phyloP scores from a whole-genome alignment of 2,329 filamentous ascomycete genomes.

The Diaporthe ampelina region DNA sequence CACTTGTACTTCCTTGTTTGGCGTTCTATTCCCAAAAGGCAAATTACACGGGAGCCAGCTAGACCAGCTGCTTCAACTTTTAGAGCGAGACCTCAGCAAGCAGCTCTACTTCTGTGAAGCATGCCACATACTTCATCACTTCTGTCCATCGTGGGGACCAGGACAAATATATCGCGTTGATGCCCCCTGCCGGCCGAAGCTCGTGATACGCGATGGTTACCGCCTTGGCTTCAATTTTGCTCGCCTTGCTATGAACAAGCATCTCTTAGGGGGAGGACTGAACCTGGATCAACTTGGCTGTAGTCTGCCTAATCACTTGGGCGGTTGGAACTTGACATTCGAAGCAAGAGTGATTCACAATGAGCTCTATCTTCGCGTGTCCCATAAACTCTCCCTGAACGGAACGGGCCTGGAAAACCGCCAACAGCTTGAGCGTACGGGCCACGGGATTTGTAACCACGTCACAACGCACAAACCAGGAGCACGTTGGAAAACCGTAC shows the following conservation, averaged over 20 bases:
- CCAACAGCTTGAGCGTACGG: background rate
- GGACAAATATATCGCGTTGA: background rate
- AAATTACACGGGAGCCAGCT: background rate
- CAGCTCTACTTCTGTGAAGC: background rate
- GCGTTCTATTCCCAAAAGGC: background rate
- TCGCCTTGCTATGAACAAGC: slow-evolving; percentile 10
- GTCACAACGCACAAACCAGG: background rate
- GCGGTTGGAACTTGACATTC: background rate
- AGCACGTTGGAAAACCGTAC: background rate
- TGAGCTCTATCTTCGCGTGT: slow-evolving; percentile 5
- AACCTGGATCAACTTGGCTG: background rate
- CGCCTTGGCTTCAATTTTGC: background rate
- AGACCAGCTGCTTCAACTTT: background rate
- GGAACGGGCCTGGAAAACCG: background rate
- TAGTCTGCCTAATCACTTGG: background rate
- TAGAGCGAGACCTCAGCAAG: background rate
- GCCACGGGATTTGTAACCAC: slow-evolving; percentile 8
- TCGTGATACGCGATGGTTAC: background rate
- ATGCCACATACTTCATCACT: background rate
- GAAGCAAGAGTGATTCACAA: background rate
- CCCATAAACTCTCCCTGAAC: background rate
- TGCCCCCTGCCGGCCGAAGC: background rate
- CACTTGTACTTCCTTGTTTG: slow-evolving; percentile 5
- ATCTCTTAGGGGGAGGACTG: background rate
- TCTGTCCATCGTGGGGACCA: background rate